phyloP scores from a whole-genome alignment of 148 eudicot species.

The Spergularia bocconei region DNA sequence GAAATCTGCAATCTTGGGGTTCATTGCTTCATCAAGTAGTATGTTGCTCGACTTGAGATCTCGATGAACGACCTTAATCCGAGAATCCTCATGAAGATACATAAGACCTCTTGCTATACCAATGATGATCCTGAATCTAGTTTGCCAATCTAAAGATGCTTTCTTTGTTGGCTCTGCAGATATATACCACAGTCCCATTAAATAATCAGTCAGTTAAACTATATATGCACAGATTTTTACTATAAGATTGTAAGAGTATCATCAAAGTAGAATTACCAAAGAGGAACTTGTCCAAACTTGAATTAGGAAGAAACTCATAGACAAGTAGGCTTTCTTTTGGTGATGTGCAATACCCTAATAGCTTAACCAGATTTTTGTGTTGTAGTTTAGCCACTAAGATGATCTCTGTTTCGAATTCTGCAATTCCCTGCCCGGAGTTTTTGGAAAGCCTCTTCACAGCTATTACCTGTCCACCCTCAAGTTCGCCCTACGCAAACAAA shows the following conservation, averaged over 20 bases:
- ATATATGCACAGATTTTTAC: not conserved
- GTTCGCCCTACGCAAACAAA: not conserved
- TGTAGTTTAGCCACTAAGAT: conserved; percentile 11
- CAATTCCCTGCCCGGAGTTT: conserved; percentile 14
- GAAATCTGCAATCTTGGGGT: conserved; percentile 16
- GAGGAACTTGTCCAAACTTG: conserved; percentile 7
- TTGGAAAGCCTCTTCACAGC: conserved; percentile 18
- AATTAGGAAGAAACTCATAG: conserved; percentile 17
- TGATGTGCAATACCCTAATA: conserved; percentile 12
- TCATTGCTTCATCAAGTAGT: conserved; percentile 16
- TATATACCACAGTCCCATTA: not conserved
- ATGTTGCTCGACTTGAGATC: conserved; percentile 16
- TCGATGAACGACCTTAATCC: conserved; percentile 18
- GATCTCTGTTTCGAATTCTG: conserved; percentile 9
- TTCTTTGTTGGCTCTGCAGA: conserved; percentile 3
- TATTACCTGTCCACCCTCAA: conserved; percentile 12
- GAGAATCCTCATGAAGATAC: conserved; percentile 19
- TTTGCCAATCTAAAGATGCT: conserved; percentile 18
- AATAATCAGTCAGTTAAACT: not conserved
- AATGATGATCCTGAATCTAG: conserved; percentile 3
- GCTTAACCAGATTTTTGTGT: conserved; percentile 12
- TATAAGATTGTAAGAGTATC: too few relatives aligned
- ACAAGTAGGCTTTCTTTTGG: conserved; percentile 14
- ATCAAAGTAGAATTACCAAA: conserved; percentile 9
- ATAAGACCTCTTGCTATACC: conserved; percentile 11